Evolutionary conservation across 495 filamentous ascomycete genomes (phyloP).

Genomic region (Annulohypoxylon bovei): DNA sequence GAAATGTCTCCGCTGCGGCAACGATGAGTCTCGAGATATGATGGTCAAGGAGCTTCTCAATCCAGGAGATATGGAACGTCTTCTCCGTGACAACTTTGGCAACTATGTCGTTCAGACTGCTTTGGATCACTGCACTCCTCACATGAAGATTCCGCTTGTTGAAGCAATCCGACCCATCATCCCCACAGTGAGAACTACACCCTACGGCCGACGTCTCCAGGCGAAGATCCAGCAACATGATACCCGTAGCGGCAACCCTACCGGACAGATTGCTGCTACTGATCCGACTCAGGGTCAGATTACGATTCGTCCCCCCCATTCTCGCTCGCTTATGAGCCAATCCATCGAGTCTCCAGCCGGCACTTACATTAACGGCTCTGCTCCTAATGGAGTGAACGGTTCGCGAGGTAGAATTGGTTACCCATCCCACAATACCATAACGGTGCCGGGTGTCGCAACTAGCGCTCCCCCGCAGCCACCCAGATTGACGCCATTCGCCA

Average conservation of each 20-base stretch:
- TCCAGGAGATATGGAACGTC: conserved; percentile 79
- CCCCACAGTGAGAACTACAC: conserved; percentile 82
- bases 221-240: conserved; percentile 75
- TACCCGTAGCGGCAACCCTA: conserved; percentile 42
- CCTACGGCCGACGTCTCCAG: conserved; percentile 91
- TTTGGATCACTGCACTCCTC: conserved; percentile 79
- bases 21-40: conserved; percentile 72
- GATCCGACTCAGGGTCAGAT: conserved; percentile 57
- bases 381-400: conserved; percentile 36
- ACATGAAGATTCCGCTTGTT: conserved; percentile 75
- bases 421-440: conserved; percentile 40
- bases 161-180: conserved; percentile 86
- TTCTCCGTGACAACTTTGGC: conserved; percentile 89
- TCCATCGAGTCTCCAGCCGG: conserved; percentile 41
- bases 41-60: conserved; percentile 85
- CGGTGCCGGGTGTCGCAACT: conserved; percentile 27
- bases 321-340: conserved; percentile 47
- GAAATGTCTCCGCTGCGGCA: conserved; percentile 90
- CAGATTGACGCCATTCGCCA: conserved; percentile 32
- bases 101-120: conserved; percentile 99
- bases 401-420: conserved; percentile 39
- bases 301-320: conserved; percentile 46
- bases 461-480: conserved; percentile 42
- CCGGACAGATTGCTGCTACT: conserved; percentile 48
- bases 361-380: conserved; percentile 39